Base-by-base conservation (phyloP, 192 early-diverging fungal genomes). In the Obelidium mucronatum region DNA sequence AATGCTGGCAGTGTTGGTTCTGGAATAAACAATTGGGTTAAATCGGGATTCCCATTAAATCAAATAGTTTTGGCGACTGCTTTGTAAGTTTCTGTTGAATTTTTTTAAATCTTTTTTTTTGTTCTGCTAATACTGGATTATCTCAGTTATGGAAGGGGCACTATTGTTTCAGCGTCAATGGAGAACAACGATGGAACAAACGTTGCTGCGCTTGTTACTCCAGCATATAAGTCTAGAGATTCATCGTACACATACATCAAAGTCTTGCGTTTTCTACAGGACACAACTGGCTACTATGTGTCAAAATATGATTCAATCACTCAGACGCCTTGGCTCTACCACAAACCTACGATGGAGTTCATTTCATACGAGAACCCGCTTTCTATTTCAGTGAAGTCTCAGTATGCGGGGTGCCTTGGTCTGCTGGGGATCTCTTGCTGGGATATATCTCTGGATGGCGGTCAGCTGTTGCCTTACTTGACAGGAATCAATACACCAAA, bases 291-390 rank as follows among this genome's bases (percentile, higher is more conserved):
- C 1, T 87, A 86, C 2, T 95, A 91, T 92, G 65, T 88, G 0
- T 83, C 89, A 26, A 81, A 87, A 64, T 92, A 88, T 85, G 92
- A 94, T 51, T 33, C 78, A 2, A 80, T 78, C 8, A 87, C 87
- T 1, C 77, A 86, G 31, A 92, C 92, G 0, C 93, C 94, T 13
- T 93, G 91, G 91, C 48, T 95, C 40, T 93, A 87, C 79, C 92
- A 92, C 63, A 77, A 81, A 1, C 69, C 72, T 0, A 91, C 83
- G 2, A 85, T 67, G 31, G 76, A 81, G 37, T 92, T 90, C 76
- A 86, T 94, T 54, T 91, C 91, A 0, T 94, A 93, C 75, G 91
- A 93, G 74, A 90, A 92, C 59, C 83, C 84, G 40, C 58, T 81
- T 19, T 90, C 90, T 11, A 64, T 94, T 48, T 77, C 63, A 40